Percentiles rank a stretch among this genome's conserved stretches.
Evolutionary conservation across 805 yeast genomes (phyloP).

Genomic region (Maudiozyma barnettii): DNA sequence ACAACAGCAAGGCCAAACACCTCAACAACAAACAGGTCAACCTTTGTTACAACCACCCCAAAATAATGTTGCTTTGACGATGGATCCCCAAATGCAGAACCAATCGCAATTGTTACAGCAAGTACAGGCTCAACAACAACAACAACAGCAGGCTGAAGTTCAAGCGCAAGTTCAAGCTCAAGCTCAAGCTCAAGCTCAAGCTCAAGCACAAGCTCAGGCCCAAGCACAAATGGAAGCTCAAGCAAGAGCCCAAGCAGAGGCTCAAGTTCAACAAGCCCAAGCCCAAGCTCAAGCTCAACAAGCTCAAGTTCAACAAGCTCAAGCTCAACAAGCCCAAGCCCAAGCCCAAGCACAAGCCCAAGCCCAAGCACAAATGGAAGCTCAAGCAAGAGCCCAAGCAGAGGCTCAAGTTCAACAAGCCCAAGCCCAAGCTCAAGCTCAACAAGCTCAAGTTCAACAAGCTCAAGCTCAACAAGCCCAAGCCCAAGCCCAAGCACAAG

Average conservation of each 20-base stretch:
- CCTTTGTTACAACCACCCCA: constrained; percentile 17
- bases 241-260: not conserved
- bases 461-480: constrained; percentile 2
- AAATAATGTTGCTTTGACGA: constrained; percentile 10
- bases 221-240: constrained; percentile 3
- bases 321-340: constrained; percentile 1
- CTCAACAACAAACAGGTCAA: constrained; percentile 11
- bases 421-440: constrained; percentile 5
- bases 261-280: not conserved
- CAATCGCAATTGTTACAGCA: constrained; percentile 14
- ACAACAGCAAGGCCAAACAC: constrained; percentile 11
- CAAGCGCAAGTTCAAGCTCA: constrained; percentile 6
- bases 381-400: constrained; percentile 1
- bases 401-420: constrained; percentile 3
- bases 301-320: no score
- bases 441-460: constrained; percentile 4
- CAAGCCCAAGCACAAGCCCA: constrained; percentile 1
- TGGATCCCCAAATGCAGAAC: constrained; percentile 25
- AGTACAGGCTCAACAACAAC: constrained; percentile 2
- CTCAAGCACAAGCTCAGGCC: constrained; percentile 4
- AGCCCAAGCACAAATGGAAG: constrained; percentile 7
- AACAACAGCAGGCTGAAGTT: constrained; percentile 4
- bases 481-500: constrained; percentile 1
- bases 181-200: constrained; percentile 3
- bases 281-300: constrained; percentile 2